Conservation (phyloP, 805 yeast genomes). For the Kluyveromyces wickerhamii region DNA sequence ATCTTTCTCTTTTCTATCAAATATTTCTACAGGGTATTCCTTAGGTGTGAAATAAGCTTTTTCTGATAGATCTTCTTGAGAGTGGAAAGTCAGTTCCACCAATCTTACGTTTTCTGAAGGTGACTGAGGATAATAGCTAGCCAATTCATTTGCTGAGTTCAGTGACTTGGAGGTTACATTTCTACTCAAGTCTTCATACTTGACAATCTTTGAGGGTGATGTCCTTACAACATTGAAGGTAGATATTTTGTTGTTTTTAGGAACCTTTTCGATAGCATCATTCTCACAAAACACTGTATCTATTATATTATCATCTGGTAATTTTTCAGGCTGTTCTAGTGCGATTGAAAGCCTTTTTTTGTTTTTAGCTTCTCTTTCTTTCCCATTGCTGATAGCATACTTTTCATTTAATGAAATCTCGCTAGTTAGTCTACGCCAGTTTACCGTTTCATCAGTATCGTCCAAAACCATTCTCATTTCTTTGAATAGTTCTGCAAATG, state of each 20-base stretch:
- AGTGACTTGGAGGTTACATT: constrained; percentile 13
- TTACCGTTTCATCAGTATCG: constrained; percentile 25
- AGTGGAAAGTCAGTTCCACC: constrained; percentile 18
- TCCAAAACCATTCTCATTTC: constrained; percentile 27
- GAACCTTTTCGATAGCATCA: background rate
- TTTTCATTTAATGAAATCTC: constrained; percentile 13
- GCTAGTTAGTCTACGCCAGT: constrained; percentile 26
- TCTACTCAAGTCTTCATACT: background rate
- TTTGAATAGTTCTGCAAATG: constrained; percentile 25
- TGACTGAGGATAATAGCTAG: background rate
- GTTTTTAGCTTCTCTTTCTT: background rate
- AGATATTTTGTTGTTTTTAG: constrained; percentile 1
- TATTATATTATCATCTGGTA: background rate
- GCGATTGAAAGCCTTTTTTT: background rate
- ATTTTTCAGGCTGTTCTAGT: background rate
- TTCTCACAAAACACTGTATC: too few species aligned
- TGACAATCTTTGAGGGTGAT: constrained; percentile 18
- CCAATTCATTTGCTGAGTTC: constrained; percentile 11
- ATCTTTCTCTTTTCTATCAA: background rate
- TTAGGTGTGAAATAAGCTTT: constrained; percentile 10
- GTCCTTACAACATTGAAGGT: constrained; percentile 17
- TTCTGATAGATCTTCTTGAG: constrained; percentile 17
- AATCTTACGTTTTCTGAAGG: constrained; percentile 13
- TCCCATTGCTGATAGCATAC: background rate
- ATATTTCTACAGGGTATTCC: constrained; percentile 8